phyloP scores from a whole-genome alignment of 2,329 filamentous ascomycete species.

The Xenosphaeropsis pyriputrescens region DNA sequence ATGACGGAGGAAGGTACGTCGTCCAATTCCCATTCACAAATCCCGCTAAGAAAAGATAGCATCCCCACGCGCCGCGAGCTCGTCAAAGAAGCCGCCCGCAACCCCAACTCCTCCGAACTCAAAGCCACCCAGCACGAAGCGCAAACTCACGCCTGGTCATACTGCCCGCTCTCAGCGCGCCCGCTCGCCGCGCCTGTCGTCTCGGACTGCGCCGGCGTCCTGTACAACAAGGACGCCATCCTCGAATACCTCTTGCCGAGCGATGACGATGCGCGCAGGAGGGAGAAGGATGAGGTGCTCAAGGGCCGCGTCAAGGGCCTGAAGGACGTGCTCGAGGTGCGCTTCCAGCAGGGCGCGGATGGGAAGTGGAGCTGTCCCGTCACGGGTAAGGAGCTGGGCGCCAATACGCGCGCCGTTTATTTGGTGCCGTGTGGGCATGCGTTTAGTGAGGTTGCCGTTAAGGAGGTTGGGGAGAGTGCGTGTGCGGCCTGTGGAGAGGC shows the following conservation, averaged over 20 bases:
- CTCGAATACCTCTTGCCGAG: slow-evolving; percentile 50
- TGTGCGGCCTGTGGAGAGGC: slow-evolving; percentile 62
- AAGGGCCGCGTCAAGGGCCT: slow-evolving; percentile 58
- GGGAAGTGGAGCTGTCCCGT: slow-evolving; percentile 73
- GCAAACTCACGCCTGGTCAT: slow-evolving; percentile 73
- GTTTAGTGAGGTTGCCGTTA: slow-evolving; percentile 76
- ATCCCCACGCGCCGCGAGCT: slow-evolving; percentile 94
- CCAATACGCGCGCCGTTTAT: slow-evolving; percentile 69
- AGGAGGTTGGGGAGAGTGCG: slow-evolving; percentile 53
- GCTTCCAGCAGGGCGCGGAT: slow-evolving; percentile 41
- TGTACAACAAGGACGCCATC: slow-evolving; percentile 93
- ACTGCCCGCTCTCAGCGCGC: slow-evolving; percentile 73
- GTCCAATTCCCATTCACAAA: background rate
- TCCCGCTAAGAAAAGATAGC: slow-evolving; percentile 21
- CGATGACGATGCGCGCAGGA: slow-evolving; percentile 27
- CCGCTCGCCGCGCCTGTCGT: slow-evolving; percentile 55
- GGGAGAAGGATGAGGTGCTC: slow-evolving; percentile 45
- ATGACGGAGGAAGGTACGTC: slow-evolving; percentile 70
- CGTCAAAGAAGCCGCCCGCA: slow-evolving; percentile 80
- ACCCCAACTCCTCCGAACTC: slow-evolving; percentile 68
- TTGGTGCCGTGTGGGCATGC: slow-evolving; percentile 91
- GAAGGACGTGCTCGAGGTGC: slow-evolving; percentile 76
- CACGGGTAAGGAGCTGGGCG: slow-evolving; percentile 73
- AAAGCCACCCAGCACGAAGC: slow-evolving; percentile 82
- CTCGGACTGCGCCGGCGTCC: slow-evolving; percentile 66